Conservation (phyloP, 1,284 basidiomycete species). For the Tilletia setariae region DNA sequence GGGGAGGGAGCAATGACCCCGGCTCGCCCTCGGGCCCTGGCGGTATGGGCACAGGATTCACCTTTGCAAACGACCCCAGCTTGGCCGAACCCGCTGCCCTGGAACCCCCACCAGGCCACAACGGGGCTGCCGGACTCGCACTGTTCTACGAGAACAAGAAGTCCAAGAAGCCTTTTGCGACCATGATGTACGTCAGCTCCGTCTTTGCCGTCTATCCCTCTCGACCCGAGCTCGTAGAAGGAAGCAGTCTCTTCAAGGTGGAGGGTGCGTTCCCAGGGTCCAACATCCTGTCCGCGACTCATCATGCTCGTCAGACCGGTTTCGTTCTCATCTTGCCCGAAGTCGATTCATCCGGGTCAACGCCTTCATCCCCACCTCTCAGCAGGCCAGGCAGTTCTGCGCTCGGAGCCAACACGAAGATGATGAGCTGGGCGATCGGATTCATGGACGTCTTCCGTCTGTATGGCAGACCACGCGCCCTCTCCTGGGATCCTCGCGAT, state of each 20-base stretch:
- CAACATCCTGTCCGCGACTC: background rate
- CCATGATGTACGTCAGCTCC: constrained; percentile 44
- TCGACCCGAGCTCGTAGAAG: constrained; percentile 50
- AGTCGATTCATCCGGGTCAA: constrained; percentile 5
- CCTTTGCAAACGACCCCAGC: constrained; percentile 17
- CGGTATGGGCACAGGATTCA: background rate
- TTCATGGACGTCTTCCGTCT: constrained; percentile 55
- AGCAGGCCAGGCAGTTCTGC: background rate
- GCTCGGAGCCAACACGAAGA: background rate
- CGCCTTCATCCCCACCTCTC: background rate
- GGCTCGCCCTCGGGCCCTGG: background rate
- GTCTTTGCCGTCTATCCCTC: constrained; percentile 52
- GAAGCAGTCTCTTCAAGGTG: constrained; percentile 51
- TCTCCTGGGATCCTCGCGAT: constrained; percentile 49
- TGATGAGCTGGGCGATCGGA: background rate
- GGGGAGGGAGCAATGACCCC: constrained; percentile 14
- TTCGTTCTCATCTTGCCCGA: constrained; percentile 52
- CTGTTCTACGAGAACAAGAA: constrained; percentile 51
- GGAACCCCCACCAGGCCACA: constrained; percentile 41
- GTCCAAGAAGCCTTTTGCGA: constrained; percentile 49
- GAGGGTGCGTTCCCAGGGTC: constrained; percentile 44
- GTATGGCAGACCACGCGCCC: constrained; percentile 44
- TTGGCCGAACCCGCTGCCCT: constrained; percentile 26
- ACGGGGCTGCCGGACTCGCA: constrained; percentile 45
- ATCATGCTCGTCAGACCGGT: constrained; percentile 61